Evolutionary conservation across 106 monocot species (phyloP).

Genomic region (Alisma plantagoaquatica): DNA sequence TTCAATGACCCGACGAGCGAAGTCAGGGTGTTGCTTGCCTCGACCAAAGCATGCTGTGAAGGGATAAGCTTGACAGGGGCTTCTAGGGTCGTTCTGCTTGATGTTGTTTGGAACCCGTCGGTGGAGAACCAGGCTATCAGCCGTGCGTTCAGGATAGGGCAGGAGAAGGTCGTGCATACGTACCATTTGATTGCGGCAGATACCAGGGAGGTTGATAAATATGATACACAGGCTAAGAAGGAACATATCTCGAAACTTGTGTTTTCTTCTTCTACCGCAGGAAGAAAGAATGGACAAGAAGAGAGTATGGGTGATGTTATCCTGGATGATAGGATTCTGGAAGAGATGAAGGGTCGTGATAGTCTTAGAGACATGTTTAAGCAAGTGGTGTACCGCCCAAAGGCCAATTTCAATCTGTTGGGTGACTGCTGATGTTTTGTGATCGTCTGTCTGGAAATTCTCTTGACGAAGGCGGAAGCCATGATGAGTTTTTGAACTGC

Average conservation of each 20-base stretch:
- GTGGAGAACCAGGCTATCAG: constrained; percentile 63
- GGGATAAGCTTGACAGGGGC: constrained; percentile 68
- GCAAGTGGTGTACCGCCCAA: constrained; percentile 22
- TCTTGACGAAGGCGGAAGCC: too few species aligned
- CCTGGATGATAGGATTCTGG: constrained; percentile 51
- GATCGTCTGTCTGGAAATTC: too few species aligned
- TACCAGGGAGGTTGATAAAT: constrained; percentile 44
- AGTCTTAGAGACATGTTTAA: constrained; percentile 50
- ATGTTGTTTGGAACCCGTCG: constrained; percentile 82
- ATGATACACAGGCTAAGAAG: constrained; percentile 40
- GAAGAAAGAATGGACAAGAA: constrained; percentile 9
- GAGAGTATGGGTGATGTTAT: not conserved
- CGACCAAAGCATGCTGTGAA: constrained; percentile 67
- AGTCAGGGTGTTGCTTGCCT: constrained; percentile 62
- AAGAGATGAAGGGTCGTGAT: constrained; percentile 36
- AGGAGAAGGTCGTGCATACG: constrained; percentile 51
- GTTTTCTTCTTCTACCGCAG: constrained; percentile 44
- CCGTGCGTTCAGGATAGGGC: constrained; percentile 60
- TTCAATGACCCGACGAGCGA: constrained; percentile 48
- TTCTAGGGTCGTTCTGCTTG: constrained; percentile 68
- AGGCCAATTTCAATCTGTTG: constrained; percentile 2
- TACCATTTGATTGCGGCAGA: constrained; percentile 55
- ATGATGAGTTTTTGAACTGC: too few species aligned
- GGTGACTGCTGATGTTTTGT: too few species aligned
- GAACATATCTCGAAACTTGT: constrained; percentile 50